Percentiles rank a stretch among this genome's conserved stretches.
Conservation (phyloP, 2,329 filamentous ascomycete genomes). For the Sphaerulina musiva region DNA sequence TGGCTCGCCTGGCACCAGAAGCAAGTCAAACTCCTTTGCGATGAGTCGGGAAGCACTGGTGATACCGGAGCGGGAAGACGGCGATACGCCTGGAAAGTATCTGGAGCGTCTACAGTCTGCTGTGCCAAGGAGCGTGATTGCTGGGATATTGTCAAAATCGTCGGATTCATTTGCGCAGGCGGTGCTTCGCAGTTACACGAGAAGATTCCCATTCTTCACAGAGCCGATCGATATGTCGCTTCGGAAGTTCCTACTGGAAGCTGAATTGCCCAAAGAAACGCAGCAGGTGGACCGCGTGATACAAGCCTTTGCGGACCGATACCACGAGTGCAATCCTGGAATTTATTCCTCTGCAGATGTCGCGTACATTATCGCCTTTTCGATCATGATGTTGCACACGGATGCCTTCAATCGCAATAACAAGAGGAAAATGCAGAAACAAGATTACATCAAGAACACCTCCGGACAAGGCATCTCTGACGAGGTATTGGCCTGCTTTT, state of each 20-base stretch:
- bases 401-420: conserved; percentile 99
- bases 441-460: conserved; percentile 92
- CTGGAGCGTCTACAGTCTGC: conserved; percentile 74
- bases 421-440: conserved; percentile 97
- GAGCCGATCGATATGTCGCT: conserved; percentile 98
- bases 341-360: conserved; percentile 87
- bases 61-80: conserved; percentile 73
- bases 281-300: conserved; percentile 95
- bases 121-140: conserved; percentile 74
- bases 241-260: conserved; percentile 91
- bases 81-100: conserved; percentile 86
- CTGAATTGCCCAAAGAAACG: conserved; percentile 91
- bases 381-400: conserved; percentile 89
- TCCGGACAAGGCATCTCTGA: conserved; percentile 85
- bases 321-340: conserved; percentile 96
- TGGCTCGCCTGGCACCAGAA: conserved; percentile 65
- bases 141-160: conserved; percentile 78
- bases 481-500: conserved; percentile 90
- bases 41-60: conserved; percentile 62
- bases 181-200: conserved; percentile 89
- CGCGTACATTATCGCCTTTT: conserved; percentile 98
- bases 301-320: conserved; percentile 90
- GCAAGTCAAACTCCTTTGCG: conserved; percentile 78
- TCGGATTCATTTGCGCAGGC: conserved; percentile 74
- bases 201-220: conserved; percentile 88